Conservation (phyloP, 805 yeast genomes). For the Yarrowia sp. region DNA sequence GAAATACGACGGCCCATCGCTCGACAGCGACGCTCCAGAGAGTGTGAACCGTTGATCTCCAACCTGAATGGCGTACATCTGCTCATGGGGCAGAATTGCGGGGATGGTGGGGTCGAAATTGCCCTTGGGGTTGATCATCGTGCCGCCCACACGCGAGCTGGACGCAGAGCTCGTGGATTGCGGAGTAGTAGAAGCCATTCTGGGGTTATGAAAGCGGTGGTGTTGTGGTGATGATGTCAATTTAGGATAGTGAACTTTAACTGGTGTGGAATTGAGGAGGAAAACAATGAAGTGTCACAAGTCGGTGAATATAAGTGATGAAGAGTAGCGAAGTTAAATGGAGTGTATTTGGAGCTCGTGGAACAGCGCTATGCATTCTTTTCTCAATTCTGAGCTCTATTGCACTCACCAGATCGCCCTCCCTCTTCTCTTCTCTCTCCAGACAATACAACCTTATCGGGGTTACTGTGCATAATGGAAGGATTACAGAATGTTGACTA, state of each 20-base stretch:
- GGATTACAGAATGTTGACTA: not conserved
- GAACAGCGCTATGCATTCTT: too few relatives aligned
- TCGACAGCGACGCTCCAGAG: slow-evolving; percentile 84
- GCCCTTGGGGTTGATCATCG: slow-evolving; percentile 39
- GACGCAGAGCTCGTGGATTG: slow-evolving; percentile 18
- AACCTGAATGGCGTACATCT: slow-evolving; percentile 71
- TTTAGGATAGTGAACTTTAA: not conserved
- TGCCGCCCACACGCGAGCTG: slow-evolving; percentile 24
- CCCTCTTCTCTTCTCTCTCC: too few relatives aligned
- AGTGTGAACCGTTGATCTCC: slow-evolving; percentile 68
- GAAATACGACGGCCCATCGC: slow-evolving; percentile 89
- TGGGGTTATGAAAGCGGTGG: not conserved
- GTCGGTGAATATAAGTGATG: too few relatives aligned
- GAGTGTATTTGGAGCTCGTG: too few relatives aligned
- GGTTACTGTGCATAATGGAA: not conserved
- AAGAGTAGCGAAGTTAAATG: too few relatives aligned
- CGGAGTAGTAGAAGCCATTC: slow-evolving; percentile 1
- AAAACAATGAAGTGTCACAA: too few relatives aligned
- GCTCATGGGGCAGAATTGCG: slow-evolving; percentile 67
- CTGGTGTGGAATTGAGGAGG: not conserved
- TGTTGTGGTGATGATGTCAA: not conserved
- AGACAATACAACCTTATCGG: slow-evolving; percentile 10
- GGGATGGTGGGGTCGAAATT: slow-evolving; percentile 45
- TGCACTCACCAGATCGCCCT: too few relatives aligned
- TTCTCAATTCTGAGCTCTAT: too few relatives aligned